A percentile compares a stretch with the other conserved stretches of the same genome.
Conservation (phyloP, 2,329 filamentous ascomycete species). For the Onygenales sp. region DNA sequence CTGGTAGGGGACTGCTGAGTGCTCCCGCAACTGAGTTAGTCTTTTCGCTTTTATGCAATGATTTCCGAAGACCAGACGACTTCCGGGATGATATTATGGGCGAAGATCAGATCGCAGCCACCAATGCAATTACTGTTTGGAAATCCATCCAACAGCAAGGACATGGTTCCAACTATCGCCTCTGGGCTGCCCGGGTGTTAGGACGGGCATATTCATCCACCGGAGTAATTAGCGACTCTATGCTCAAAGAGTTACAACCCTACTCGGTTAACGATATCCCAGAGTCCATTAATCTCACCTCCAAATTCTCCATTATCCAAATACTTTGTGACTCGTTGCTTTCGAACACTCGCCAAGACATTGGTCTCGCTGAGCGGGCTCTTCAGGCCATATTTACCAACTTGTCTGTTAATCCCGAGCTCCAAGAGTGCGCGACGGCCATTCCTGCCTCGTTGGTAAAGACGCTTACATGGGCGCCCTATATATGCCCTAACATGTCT, state of each 20-base stretch:
- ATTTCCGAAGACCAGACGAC: constrained; percentile 56
- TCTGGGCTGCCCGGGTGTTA: constrained; percentile 78
- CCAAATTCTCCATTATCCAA: constrained; percentile 54
- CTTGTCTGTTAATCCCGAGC: constrained; percentile 19
- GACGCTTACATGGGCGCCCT: constrained; percentile 33
- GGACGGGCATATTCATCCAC: constrained; percentile 74
- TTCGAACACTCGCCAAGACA: constrained; percentile 42
- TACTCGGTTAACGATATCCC: constrained; percentile 5
- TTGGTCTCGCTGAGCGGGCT: constrained; percentile 36
- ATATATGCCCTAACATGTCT: constrained; percentile 26
- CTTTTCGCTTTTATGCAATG: constrained; percentile 52
- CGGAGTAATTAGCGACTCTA: constrained; percentile 48
- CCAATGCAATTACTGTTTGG: constrained; percentile 61
- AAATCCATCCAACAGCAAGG: constrained; percentile 59
- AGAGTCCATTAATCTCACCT: constrained; percentile 25
- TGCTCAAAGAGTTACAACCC: constrained; percentile 33
- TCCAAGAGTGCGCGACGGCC: constrained; percentile 24
- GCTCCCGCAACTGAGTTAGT: constrained; percentile 46
- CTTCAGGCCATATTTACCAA: constrained; percentile 34
- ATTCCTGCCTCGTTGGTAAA: constrained; percentile 30
- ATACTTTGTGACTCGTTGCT: constrained; percentile 54
- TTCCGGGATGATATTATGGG: constrained; percentile 59
- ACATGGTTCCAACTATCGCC: constrained; percentile 59
- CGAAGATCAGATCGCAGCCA: constrained; percentile 53
- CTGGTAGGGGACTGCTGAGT: constrained; percentile 58